Percentiles rank a stretch among this genome's conserved stretches.
Evolutionary conservation across 2,329 filamentous ascomycete genomes (phyloP).

Genomic region (Parastagonospora avenae): DNA sequence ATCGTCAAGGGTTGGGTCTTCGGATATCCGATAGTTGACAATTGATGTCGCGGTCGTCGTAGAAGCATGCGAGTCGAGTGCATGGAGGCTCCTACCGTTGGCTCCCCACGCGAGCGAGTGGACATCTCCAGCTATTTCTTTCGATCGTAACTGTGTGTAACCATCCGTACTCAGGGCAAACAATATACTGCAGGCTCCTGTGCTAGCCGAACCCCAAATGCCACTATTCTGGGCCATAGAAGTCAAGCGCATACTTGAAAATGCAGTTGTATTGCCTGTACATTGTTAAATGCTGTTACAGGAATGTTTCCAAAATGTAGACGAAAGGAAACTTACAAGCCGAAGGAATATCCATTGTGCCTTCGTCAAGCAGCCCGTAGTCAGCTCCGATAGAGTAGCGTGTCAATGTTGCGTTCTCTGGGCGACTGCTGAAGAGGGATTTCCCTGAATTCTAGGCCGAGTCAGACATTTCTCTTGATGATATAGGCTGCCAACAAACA

Average conservation of each 20-base stretch:
- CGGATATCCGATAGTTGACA: conserved; percentile 26
- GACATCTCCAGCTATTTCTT: conserved; percentile 25
- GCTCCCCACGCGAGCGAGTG: conserved; percentile 28
- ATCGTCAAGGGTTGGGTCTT: conserved; percentile 13
- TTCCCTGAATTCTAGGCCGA: conserved; percentile 15
- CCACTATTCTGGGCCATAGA: conserved; percentile 13
- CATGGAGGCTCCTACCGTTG: conserved; percentile 24
- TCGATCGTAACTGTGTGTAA: conserved; percentile 18
- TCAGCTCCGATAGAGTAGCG: conserved; percentile 18
- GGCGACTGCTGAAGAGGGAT: conserved; percentile 23
- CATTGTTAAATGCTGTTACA: neutral
- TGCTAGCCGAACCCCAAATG: conserved; percentile 28
- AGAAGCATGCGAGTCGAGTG: conserved; percentile 22
- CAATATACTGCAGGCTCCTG: conserved; percentile 26
- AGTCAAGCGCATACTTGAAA: conserved; percentile 16
- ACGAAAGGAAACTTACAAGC: conserved; percentile 17
- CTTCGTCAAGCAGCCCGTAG: conserved; percentile 23
- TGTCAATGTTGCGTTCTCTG: conserved; percentile 22
- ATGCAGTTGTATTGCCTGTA: conserved; percentile 26
- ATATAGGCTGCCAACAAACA: conserved; percentile 10
- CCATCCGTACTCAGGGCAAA: conserved; percentile 22
- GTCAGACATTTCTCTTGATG: neutral
- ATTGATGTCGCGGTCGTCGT: conserved; percentile 16
- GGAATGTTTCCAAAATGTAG: neutral
- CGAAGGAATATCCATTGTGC: conserved; percentile 20